A percentile compares a stretch with the other conserved stretches of the same genome.
Evolutionary conservation across 1,284 basidiomycete species (phyloP).

Genomic region (Ustilago trichophora): DNA sequence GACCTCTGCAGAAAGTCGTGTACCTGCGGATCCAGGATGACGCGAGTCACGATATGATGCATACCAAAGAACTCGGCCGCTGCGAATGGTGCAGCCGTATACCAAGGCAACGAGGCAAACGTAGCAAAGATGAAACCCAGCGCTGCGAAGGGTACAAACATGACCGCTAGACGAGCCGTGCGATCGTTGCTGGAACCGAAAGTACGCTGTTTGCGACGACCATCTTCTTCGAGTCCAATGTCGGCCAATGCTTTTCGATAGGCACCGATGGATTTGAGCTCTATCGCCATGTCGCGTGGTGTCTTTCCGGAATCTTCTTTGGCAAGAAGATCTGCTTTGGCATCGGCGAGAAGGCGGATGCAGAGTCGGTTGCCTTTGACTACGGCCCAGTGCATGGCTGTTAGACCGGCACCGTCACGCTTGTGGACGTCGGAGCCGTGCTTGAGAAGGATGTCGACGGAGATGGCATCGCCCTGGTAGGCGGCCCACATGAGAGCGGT

Average conservation of each 20-base stretch:
- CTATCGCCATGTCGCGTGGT: conserved; percentile 90
- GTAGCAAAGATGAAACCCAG: conserved; percentile 85
- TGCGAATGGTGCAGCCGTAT: conserved; percentile 82
- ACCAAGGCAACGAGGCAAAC: conserved; percentile 84
- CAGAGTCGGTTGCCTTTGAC: conserved; percentile 88
- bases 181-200: conserved; percentile 76
- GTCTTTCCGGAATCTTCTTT: conserved; percentile 88
- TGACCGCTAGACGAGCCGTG: conserved; percentile 82
- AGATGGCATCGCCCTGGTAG: conserved; percentile 96
- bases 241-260: conserved; percentile 89
- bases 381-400: conserved; percentile 98
- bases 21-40: conserved; percentile 38
- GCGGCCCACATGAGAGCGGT: conserved; percentile 99
- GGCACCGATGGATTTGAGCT: conserved; percentile 81
- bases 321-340: conserved; percentile 81
- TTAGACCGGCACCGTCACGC: conserved; percentile 82
- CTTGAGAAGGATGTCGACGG: conserved; percentile 86
- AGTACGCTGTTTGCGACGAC: conserved; percentile 63
- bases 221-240: conserved; percentile 72
- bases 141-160: conserved; percentile 79
- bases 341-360: conserved; percentile 83
- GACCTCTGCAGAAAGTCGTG: conserved; percentile 54
- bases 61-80: conserved; percentile 86
- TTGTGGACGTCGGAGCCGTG: conserved; percentile 83
- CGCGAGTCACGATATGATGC: conserved; percentile 76